Evolutionary conservation across 352 stramenopile species (phyloP), one percentile per base, ranked within the genome.

Genomic region (Globisporangium recalcitrans): DNA sequence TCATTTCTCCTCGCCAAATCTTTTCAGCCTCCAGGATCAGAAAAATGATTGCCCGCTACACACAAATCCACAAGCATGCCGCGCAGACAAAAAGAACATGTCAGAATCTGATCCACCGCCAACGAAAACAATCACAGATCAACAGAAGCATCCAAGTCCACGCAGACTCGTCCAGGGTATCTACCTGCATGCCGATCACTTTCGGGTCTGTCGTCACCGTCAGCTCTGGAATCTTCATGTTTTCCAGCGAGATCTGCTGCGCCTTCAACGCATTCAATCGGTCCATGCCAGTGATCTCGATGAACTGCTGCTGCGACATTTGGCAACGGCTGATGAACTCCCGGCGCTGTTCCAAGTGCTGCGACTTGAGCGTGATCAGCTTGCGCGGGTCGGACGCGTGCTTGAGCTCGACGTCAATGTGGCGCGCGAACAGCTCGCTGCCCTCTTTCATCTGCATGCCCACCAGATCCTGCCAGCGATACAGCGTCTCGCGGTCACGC

Each of bases 381-480:
- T 74, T 73, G 7, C 73, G 70, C 9, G 77, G 65, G 27, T 87
- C 78, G 3, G 67, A 69, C 0, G 72, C 72, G 22, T 71, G 68
- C 57, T 80, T 66, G 65, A 76, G 77, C 54, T 89, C 80, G 0
- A 77, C 57, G 26, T 70, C 70, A 13, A 75, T 65, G 26, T 92
- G 82, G 14, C 78, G 79, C 5, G 72, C 68, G 51, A 83, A 90
- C 19, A 92, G 62, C 29, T 90, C 82, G 36, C 71, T 82, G 31
- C 83, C 80, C 69, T 92, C 83, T 51, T 91, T 90, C 83, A 92
- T 92, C 60, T 92, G 83, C 80, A 87, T 89, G 8, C 70, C 70
- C 21, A 92, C 73, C 27, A 92, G 71, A 29, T 92, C 83, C 62
- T 92, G 83, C 83, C 83, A 92, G 19, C 83, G 83, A 36, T 88